Base-by-base conservation (phyloP, 2,329 filamentous ascomycete genomes). In the Colletotrichum orchidophilum region DNA sequence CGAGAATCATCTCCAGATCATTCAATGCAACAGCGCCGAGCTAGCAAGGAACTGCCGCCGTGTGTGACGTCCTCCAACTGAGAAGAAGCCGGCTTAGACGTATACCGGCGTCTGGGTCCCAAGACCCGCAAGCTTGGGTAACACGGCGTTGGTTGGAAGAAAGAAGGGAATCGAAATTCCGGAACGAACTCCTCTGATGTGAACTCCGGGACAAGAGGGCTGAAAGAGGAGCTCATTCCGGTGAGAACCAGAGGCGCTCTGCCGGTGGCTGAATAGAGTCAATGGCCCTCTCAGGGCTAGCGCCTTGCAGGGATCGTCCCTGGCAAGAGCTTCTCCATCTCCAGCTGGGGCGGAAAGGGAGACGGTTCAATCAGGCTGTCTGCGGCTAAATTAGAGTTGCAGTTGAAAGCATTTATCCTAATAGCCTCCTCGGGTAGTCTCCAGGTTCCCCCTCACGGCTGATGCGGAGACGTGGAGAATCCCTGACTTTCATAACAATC, bases 321-420 rank as follows among this genome's bases (percentile, higher is more conserved):
- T 55, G 49, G 61, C 70, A 65, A 52, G 31, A 46, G 24, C 6
- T 60, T 46, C 54, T 29, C 60, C 70, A 70, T 70, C 60, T 64
- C 31, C n/a, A 18, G 54, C 59, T 70, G 60, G 60, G 54, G 66
- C 66, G 15, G 39, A 57, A 66, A 55, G 35, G 54, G 24, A 15
- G 46, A 55, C 42, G 29, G 15, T 21, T 72, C 66, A 72, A 72
- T 72, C 70, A 72, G 64, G 61, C 61, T 70, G 66, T 70, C 70
- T 70, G 70, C 70, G 66, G 70, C 61, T 72, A 70, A 72, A 70
- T 57, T 62, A 70, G 7, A 61, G 61, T 72, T 60, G 55, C 49
- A 70, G 27, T 57, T 15, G 54, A 3, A 7, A 60, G 24, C 39
- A 72, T 70, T 72, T 71, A 72, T 60, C 70, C 70, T 65, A 70